Evolutionary conservation across 139 green algal genomes (phyloP).

Genomic region (Diplosphaera chodatii): DNA sequence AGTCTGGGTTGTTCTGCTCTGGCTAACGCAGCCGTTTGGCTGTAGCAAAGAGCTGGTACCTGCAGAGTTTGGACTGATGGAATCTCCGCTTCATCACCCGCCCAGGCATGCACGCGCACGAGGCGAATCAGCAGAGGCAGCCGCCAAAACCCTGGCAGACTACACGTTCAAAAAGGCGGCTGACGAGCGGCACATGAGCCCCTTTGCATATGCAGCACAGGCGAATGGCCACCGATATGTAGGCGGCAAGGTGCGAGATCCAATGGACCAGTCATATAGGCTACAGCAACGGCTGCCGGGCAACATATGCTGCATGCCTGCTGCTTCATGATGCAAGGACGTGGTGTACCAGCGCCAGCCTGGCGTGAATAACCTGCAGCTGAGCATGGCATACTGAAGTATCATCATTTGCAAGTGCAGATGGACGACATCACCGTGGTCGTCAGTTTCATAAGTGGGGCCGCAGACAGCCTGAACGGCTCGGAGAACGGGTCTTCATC

Average conservation of each 20-base stretch:
- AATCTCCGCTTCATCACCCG: too few relatives aligned
- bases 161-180: constrained; percentile 36
- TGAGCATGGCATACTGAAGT: too few relatives aligned
- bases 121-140: constrained; percentile 27
- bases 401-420: constrained; percentile 13
- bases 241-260: constrained; percentile 57
- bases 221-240: constrained; percentile 15
- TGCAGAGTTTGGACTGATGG: too few relatives aligned
- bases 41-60: too few relatives aligned
- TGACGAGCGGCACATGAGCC: constrained; percentile 64
- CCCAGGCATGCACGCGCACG: constrained; percentile 7
- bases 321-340: background rate
- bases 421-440: constrained; percentile 91
- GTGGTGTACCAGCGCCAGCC: background rate
- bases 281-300: too few relatives aligned
- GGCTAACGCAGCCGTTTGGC: too few relatives aligned
- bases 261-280: background rate
- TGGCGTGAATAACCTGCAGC: too few relatives aligned
- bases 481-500: background rate
- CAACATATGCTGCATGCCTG: constrained; percentile 1
- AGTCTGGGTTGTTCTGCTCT: too few relatives aligned
- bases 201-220: constrained; percentile 72
- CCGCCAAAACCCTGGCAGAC: constrained; percentile 40
- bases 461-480: background rate
- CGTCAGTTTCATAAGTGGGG: constrained; percentile 24